A percentile compares a stretch with the other conserved stretches of the same genome.
These are phyloP conservation scores for Corniculantispora saksenae DNA, from an alignment of 2,329 filamentous ascomycete species.

Conservation along the genomic window DNA sequence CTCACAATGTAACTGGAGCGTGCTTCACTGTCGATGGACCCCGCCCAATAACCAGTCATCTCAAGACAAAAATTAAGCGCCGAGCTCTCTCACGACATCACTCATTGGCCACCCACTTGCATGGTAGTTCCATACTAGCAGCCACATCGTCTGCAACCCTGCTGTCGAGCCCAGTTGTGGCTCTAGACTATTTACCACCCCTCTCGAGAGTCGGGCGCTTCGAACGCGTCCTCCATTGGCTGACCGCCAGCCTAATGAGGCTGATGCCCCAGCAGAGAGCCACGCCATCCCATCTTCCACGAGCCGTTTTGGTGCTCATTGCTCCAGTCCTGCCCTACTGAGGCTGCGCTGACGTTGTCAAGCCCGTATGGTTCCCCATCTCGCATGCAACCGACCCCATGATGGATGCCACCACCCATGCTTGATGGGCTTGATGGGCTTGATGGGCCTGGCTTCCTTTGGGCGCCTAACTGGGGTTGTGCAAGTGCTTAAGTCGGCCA, in stretches of 20 bases:
- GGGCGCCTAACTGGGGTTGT: slow-evolving; percentile 13
- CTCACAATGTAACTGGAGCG: neutral
- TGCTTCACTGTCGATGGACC: slow-evolving; percentile 6
- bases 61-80: slow-evolving; percentile 16
- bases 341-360: slow-evolving; percentile 10
- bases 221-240: slow-evolving; percentile 10
- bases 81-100: slow-evolving; percentile 9
- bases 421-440: no score
- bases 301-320: neutral
- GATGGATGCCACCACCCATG: slow-evolving; percentile 4
- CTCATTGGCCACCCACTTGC: slow-evolving; percentile 16
- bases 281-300: slow-evolving; percentile 8
- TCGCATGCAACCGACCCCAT: slow-evolving; percentile 10
- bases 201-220: slow-evolving; percentile 11
- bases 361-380: slow-evolving; percentile 4
- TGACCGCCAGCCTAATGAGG: neutral
- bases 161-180: slow-evolving; percentile 14
- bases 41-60: slow-evolving; percentile 8
- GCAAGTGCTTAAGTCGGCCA: slow-evolving; percentile 22
- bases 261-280: slow-evolving; percentile 8
- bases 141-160: slow-evolving; percentile 13
- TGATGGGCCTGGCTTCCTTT: neutral
- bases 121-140: slow-evolving; percentile 1
- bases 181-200: slow-evolving; percentile 9
- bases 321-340: neutral